Percentiles rank a stretch among this genome's conserved stretches.
These are phyloP conservation scores for Saturnispora saitoi DNA, from an alignment of 805 yeast species.

Conservation along the genomic window DNA sequence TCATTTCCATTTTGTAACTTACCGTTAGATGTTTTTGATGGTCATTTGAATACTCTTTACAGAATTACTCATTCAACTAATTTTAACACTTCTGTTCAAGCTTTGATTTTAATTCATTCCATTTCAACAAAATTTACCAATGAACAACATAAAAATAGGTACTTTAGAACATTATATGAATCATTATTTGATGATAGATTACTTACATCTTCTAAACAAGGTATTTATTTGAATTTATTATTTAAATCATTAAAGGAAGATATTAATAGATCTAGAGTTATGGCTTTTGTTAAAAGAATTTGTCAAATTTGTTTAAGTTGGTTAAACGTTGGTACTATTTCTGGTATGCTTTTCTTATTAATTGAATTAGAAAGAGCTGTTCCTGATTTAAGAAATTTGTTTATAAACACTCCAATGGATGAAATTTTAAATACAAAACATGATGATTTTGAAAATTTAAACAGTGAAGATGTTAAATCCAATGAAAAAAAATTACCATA, in stretches of 20 bases:
- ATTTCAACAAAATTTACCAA: constrained; percentile 49
- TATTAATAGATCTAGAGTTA: constrained; percentile 49
- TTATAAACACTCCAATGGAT: constrained; percentile 46
- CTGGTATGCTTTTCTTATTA: constrained; percentile 74
- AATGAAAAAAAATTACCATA: constrained; percentile 31
- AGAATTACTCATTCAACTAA: constrained; percentile 89
- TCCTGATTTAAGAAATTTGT: constrained; percentile 61
- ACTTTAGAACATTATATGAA: constrained; percentile 82
- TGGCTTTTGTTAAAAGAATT: constrained; percentile 87
- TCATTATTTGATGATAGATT: constrained; percentile 79
- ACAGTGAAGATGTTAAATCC: constrained; percentile 17
- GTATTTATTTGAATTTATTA: constrained; percentile 78
- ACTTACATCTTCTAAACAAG: constrained; percentile 82
- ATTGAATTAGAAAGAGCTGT: constrained; percentile 54
- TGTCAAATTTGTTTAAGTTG: constrained; percentile 79
- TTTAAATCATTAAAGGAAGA: constrained; percentile 79
- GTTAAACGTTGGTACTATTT: constrained; percentile 78
- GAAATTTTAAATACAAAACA: constrained; percentile 40
- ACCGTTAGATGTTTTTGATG: constrained; percentile 57
- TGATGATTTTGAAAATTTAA: constrained; percentile 29
- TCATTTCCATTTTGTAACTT: constrained; percentile 87
- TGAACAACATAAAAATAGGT: constrained; percentile 44
- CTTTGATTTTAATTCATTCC: constrained; percentile 76
- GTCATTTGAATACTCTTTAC: constrained; percentile 78
- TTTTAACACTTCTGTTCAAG: constrained; percentile 90